Evolutionary conservation across 2,329 filamentous ascomycete genomes (phyloP).

Genomic region (Aaosphaeria pasadenensis): DNA sequence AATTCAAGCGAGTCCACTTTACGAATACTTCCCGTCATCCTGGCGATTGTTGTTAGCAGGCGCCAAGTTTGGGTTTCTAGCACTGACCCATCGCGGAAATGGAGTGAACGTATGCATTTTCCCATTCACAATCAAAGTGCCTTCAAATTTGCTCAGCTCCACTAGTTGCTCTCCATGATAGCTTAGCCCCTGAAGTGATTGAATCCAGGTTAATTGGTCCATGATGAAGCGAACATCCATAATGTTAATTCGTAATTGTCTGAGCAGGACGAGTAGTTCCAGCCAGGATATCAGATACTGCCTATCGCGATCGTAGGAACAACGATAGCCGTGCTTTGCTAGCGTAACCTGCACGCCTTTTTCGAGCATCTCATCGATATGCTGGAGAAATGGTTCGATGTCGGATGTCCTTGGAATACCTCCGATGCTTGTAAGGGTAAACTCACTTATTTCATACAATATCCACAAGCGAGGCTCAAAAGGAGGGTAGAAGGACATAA

Average conservation of each 20-base stretch:
- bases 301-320: constrained; percentile 6
- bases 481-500: constrained; percentile 18
- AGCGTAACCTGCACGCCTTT: constrained; percentile 7
- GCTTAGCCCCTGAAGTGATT: not conserved
- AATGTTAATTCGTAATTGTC: constrained; percentile 3
- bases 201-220: constrained; percentile 6
- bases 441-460: constrained; percentile 15
- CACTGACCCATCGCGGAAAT: constrained; percentile 2
- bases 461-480: constrained; percentile 24
- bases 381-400: constrained; percentile 5
- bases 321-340: constrained; percentile 6
- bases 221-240: constrained; percentile 3
- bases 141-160: constrained; percentile 5
- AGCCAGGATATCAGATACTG: constrained; percentile 7
- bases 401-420: constrained; percentile 3
- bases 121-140: constrained; percentile 1
- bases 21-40: no score
- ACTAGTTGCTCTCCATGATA: constrained; percentile 1
- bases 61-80: no score
- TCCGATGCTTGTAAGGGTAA: constrained; percentile 4
- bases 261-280: constrained; percentile 8
- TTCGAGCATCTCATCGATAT: constrained; percentile 8
- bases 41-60: no score
- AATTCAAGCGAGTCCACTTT: no score
- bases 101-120: constrained; percentile 7